Conservation (phyloP, 192 early-diverging fungal genomes). For the Coemansia furcata region DNA sequence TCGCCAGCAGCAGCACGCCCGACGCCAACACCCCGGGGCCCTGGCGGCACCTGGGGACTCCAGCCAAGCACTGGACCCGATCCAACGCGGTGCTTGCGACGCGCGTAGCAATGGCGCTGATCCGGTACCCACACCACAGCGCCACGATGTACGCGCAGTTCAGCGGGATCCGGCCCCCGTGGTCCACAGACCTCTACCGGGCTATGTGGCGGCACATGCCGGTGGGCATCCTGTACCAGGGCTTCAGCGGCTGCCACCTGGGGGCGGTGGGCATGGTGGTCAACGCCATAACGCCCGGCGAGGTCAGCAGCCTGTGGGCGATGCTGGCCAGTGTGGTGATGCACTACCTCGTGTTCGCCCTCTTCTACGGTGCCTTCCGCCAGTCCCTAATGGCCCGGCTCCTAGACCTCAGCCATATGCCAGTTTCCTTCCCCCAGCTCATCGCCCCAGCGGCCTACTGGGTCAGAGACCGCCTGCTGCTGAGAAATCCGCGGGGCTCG, state of each 20-base stretch:
- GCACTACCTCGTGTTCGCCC: constrained; percentile 25
- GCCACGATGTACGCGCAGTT: constrained; percentile 26
- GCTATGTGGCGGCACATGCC: constrained; percentile 3
- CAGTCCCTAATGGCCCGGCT: constrained; percentile 26
- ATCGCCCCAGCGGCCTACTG: constrained; percentile 8
- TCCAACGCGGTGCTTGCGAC: constrained; percentile 10
- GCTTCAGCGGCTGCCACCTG: constrained; percentile 18
- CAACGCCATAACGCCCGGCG: neutral
- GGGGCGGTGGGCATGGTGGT: neutral
- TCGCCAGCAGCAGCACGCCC: neutral
- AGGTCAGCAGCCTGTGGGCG: neutral
- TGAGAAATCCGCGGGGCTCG: constrained; percentile 18
- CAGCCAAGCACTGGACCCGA: constrained; percentile 12
- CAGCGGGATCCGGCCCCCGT: neutral
- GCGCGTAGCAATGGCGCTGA: neutral
- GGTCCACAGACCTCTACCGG: neutral
- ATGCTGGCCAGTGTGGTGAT: constrained; percentile 2
- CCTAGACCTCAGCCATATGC: neutral
- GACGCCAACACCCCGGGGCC: neutral
- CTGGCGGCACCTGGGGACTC: neutral
- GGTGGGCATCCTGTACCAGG: constrained; percentile 23
- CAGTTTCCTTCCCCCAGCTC: neutral
- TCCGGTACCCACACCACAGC: constrained; percentile 27
- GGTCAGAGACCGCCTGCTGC: constrained; percentile 15
- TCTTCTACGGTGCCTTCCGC: constrained; percentile 34